These are phyloP conservation scores for Cylindrodendrum hubeiense DNA, from an alignment of 2,329 filamentous ascomycete genomes.

Conservation along the genomic window DNA sequence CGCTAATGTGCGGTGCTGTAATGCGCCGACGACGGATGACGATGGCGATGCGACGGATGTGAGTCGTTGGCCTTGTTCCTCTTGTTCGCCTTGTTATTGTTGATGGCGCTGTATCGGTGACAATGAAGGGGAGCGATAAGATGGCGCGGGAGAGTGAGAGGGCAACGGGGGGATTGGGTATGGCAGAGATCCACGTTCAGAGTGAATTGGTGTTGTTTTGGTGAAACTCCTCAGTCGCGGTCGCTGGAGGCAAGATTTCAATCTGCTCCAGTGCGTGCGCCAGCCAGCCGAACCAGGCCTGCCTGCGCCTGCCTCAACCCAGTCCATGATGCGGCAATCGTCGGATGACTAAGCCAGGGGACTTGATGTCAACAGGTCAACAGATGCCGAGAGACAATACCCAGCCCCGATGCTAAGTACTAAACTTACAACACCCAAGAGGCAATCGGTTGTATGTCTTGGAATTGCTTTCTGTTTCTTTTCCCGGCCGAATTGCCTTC, in stretches of 20 bases:
- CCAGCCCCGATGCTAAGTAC: not conserved
- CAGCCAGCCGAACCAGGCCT: not conserved
- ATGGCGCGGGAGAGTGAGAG: not conserved
- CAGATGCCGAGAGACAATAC: not conserved
- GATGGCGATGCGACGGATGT: conserved; percentile 6
- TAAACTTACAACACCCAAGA: not conserved
- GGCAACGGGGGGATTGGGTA: not conserved
- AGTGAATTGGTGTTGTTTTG: conserved; percentile 19
- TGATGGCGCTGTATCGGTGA: not conserved
- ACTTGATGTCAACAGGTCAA: not conserved
- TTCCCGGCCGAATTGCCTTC: not conserved
- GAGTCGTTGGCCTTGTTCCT: too few species aligned
- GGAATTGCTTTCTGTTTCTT: not conserved
- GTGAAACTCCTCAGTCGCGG: conserved; percentile 11
- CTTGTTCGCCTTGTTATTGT: not conserved
- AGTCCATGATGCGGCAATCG: conserved; percentile 1
- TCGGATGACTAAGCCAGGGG: not conserved
- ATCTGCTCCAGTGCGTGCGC: not conserved
- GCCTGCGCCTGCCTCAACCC: conserved; percentile 10
- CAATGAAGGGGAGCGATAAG: not conserved
- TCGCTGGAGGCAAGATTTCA: conserved; percentile 14
- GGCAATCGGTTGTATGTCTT: not conserved
- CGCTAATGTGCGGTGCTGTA: conserved; percentile 5
- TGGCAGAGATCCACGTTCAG: not conserved
- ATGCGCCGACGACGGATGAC: conserved; percentile 9